Evolutionary conservation across 805 yeast species (phyloP).

Genomic region (Sugiyamaella smithiae): DNA sequence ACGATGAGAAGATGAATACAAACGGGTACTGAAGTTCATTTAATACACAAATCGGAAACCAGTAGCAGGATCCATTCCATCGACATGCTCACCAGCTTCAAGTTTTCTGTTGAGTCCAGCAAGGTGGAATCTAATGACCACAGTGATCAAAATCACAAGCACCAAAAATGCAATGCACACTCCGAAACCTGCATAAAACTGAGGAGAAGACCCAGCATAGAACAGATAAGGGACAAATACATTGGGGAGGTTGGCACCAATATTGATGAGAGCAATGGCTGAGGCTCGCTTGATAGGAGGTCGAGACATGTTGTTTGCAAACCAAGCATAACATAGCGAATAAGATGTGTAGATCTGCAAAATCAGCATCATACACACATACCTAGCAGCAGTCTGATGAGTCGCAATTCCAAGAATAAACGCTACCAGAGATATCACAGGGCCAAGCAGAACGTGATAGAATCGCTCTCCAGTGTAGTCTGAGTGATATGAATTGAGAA

Average conservation of each 20-base stretch:
- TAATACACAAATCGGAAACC: conserved; percentile 24
- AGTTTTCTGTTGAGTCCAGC: conserved; percentile 21
- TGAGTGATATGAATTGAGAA: conserved; percentile 54
- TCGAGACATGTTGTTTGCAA: conserved; percentile 53
- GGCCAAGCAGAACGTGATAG: conserved; percentile 44
- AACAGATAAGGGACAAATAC: conserved; percentile 27
- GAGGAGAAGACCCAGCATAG: conserved; percentile 22
- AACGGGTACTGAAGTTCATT: no score
- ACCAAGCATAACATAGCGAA: conserved; percentile 53
- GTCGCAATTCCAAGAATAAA: conserved; percentile 31
- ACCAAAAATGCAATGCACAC: conserved; percentile 24
- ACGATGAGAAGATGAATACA: no score
- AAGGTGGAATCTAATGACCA: conserved; percentile 19
- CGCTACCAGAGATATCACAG: conserved; percentile 38
- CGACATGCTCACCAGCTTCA: conserved; percentile 25
- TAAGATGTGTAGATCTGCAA: conserved; percentile 55
- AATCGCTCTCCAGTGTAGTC: conserved; percentile 55
- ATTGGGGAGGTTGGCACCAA: conserved; percentile 28
- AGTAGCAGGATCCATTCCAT: conserved; percentile 27
- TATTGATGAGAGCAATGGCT: conserved; percentile 54
- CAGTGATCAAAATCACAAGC: conserved; percentile 16
- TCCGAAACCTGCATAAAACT: conserved; percentile 27
- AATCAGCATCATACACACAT: conserved; percentile 58
- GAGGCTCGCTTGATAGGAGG: conserved; percentile 57
- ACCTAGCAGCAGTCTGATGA: conserved; percentile 53